These are phyloP conservation scores for Macrocybe sp. DNA, from an alignment of 1,284 basidiomycete genomes.

Conservation along the genomic window DNA sequence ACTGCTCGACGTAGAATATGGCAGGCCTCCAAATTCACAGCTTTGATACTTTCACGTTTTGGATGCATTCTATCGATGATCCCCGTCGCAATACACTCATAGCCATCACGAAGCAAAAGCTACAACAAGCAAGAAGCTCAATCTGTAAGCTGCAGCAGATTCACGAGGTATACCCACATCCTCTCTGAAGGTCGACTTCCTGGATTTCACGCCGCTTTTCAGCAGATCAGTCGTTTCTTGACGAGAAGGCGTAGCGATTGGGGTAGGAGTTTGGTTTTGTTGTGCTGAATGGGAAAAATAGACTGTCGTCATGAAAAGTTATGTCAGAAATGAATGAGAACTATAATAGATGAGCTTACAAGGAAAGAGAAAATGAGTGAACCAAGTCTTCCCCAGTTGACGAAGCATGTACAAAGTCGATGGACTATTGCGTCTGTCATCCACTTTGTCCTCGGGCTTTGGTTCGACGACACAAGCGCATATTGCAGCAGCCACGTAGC, in stretches of 20 bases:
- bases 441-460: too few relatives aligned
- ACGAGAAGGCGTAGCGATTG: not conserved
- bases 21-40: too few relatives aligned
- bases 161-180: too few relatives aligned
- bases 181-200: too few relatives aligned
- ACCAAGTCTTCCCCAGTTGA: conserved; percentile 4
- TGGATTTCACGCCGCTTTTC: too few relatives aligned
- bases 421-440: not conserved
- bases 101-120: too few relatives aligned
- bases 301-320: not conserved
- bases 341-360: not conserved
- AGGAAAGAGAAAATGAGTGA: conserved; percentile 3
- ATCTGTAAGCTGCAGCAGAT: too few relatives aligned
- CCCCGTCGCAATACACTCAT: too few relatives aligned
- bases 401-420: conserved; percentile 1
- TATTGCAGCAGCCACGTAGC: conserved; percentile 1
- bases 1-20: too few relatives aligned
- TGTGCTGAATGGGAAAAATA: not conserved
- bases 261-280: not conserved
- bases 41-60: too few relatives aligned
- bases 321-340: not conserved
- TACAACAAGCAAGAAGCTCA: too few relatives aligned
- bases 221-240: not conserved
- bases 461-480: not conserved
- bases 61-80: too few relatives aligned